A percentile compares a stretch with the other conserved stretches of the same genome.
These are phyloP conservation scores for Diddensiella transvaalensis DNA, from an alignment of 805 yeast species.

Conservation along the genomic window DNA sequence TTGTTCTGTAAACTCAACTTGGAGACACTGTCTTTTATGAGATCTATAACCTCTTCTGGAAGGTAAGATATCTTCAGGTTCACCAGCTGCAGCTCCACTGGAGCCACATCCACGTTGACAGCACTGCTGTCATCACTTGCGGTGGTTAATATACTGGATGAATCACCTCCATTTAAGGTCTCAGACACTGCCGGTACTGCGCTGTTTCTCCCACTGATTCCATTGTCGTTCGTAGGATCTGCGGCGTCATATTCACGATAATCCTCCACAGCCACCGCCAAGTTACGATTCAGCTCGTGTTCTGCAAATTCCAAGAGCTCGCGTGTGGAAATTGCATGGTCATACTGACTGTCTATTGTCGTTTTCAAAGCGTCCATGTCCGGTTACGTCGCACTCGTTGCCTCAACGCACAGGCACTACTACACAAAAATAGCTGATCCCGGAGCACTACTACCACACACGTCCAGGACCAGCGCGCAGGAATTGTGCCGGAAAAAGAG, in stretches of 20 bases:
- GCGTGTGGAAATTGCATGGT: constrained; percentile 4
- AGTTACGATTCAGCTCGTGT: constrained; percentile 7
- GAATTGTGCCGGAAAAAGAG: no score
- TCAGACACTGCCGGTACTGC: no score
- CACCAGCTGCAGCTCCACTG: constrained; percentile 38
- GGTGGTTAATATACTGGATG: constrained; percentile 7
- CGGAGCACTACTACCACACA: no score
- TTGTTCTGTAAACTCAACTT: constrained; percentile 56
- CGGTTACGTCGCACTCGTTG: no score
- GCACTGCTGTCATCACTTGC: constrained; percentile 8
- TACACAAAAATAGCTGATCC: no score
- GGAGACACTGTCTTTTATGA: constrained; percentile 39
- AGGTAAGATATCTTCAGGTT: constrained; percentile 39
- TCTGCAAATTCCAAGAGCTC: constrained; percentile 10
- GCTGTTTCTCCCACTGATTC: neutral
- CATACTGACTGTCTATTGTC: neutral
- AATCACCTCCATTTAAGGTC: constrained; percentile 2
- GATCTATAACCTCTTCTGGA: constrained; percentile 38
- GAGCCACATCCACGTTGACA: constrained; percentile 13
- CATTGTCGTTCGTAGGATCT: neutral
- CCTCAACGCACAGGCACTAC: no score
- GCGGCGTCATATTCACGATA: constrained; percentile 12
- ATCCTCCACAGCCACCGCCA: constrained; percentile 11
- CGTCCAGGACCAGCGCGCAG: no score
- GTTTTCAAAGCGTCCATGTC: neutral